Evolutionary conservation across 768 basidiomycete genomes (phyloP).

Genomic region (Piloderma croceum): DNA sequence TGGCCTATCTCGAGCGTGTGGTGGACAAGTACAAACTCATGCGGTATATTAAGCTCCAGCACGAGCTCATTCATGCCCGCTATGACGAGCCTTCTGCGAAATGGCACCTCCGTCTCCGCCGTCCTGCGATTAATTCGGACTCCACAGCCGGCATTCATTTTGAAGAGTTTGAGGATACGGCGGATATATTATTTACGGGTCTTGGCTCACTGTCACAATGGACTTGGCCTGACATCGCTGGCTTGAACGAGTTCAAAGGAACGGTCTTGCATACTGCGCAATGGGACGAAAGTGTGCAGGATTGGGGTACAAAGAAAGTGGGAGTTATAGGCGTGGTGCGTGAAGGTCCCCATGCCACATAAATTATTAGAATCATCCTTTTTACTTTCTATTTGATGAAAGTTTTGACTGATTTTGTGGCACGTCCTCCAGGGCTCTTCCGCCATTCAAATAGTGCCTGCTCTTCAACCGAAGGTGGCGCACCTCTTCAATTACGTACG

Average conservation of each 20-base stretch:
- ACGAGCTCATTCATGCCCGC: constrained; percentile 46
- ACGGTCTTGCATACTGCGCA: constrained; percentile 57
- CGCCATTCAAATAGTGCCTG: constrained; percentile 55
- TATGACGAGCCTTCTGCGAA: constrained; percentile 48
- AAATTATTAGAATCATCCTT: neutral
- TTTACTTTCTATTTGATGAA: neutral
- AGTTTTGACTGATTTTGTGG: neutral
- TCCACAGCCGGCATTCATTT: constrained; percentile 20
- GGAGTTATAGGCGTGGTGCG: constrained; percentile 58
- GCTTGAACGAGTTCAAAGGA: constrained; percentile 52
- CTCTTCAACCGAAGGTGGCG: constrained; percentile 47
- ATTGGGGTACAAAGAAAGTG: constrained; percentile 49
- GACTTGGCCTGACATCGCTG: constrained; percentile 64
- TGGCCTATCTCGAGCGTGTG: constrained; percentile 44
- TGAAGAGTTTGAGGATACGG: constrained; percentile 47
- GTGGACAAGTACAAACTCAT: constrained; percentile 53
- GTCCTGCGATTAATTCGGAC: too few relatives aligned
- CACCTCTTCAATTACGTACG: constrained; percentile 52
- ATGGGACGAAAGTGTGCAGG: constrained; percentile 47
- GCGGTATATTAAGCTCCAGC: constrained; percentile 48
- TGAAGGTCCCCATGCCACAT: too few relatives aligned
- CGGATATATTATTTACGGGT: constrained; percentile 54
- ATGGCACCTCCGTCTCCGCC: constrained; percentile 49
- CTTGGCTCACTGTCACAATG: constrained; percentile 50
- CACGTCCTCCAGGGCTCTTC: constrained; percentile 47